Conservation (phyloP, 345 rosid genomes). For the Sisymbrium altissimum region DNA sequence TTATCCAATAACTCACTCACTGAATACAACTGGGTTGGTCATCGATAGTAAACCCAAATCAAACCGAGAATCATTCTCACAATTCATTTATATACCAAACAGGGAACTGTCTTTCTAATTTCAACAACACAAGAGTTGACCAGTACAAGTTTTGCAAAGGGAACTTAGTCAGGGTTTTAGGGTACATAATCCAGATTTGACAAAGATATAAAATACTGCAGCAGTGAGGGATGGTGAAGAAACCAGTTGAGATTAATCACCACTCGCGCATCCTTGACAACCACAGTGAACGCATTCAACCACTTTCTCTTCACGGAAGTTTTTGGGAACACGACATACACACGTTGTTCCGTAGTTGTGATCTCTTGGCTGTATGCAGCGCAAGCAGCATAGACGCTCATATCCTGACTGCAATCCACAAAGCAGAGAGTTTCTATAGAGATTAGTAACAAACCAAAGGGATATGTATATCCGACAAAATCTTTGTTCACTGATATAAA, state of each 20-base stretch:
- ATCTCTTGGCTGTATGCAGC: constrained; percentile 83
- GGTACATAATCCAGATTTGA: constrained; percentile 3
- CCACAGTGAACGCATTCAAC: constrained; percentile 88
- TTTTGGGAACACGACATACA: constrained; percentile 72
- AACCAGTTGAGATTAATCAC: constrained; percentile 38
- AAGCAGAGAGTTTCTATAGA: not conserved
- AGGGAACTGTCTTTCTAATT: not conserved
- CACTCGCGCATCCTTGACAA: constrained; percentile 78
- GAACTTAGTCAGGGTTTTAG: not conserved
- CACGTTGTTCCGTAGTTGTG: constrained; percentile 86
- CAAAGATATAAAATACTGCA: constrained; percentile 3
- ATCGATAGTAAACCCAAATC: too few species aligned
- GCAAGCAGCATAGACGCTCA: constrained; percentile 78
- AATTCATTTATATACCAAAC: constrained; percentile 11
- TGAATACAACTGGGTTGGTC: too few species aligned
- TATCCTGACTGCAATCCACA: constrained; percentile 62
- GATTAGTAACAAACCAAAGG: not conserved
- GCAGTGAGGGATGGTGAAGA: not conserved
- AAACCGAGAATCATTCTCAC: not conserved
- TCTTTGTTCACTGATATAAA: not conserved
- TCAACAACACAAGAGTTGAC: constrained; percentile 5
- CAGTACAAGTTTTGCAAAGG: constrained; percentile 4
- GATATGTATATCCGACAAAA: not conserved
- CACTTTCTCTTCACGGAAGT: constrained; percentile 80
- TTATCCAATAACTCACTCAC: too few species aligned